These are phyloP conservation scores for Penicillium turbatum DNA, from an alignment of 495 filamentous ascomycete genomes.

Conservation along the genomic window DNA sequence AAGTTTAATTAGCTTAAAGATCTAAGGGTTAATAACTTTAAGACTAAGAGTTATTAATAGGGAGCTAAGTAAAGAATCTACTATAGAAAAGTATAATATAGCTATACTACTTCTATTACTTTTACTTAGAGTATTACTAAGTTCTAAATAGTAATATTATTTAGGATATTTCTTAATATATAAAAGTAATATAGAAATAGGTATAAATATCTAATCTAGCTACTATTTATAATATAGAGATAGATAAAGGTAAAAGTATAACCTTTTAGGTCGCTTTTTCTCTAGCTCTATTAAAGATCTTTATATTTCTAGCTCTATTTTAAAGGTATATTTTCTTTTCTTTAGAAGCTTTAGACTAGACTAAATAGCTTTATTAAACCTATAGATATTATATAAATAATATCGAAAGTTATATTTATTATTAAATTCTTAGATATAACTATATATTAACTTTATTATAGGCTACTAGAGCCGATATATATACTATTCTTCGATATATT, in stretches of 20 bases:
- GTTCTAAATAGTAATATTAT: background rate
- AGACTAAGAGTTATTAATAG: background rate
- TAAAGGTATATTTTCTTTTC: background rate
- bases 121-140: background rate
- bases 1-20: background rate
- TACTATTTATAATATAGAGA: background rate
- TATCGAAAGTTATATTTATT: background rate
- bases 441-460: background rate
- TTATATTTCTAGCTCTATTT: background rate
- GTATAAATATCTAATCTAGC: background rate
- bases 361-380: conserved; percentile 1
- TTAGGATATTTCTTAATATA: background rate
- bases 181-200: background rate
- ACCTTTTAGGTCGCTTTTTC: background rate
- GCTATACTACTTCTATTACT: background rate
- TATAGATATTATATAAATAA: background rate
- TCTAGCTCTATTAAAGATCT: background rate
- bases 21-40: background rate
- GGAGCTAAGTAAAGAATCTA: background rate
- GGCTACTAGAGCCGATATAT: background rate
- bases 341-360: background rate
- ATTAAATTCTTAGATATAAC: background rate
- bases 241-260: background rate
- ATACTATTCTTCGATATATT: conserved; percentile 5
- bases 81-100: background rate